A percentile compares a stretch with the other conserved stretches of the same genome.
phyloP scores from a whole-genome alignment of 108 stramenopile species.

The Nitzschia palea region DNA sequence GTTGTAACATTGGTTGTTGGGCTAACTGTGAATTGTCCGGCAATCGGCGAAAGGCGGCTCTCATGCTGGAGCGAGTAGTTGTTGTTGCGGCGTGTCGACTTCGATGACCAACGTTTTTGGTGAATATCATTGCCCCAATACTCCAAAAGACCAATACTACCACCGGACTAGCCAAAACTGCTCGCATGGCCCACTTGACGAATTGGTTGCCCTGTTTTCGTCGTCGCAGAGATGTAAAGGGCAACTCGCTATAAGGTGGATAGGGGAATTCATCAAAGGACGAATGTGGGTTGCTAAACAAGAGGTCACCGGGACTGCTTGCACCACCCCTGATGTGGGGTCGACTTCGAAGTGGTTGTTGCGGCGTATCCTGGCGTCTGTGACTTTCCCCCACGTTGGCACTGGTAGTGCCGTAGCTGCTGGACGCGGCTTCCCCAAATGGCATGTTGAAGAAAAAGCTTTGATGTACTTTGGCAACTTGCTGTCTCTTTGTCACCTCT shows the following conservation, averaged over 20 bases:
- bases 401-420: constrained; percentile 1
- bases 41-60: background rate
- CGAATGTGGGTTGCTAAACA: constrained; percentile 10
- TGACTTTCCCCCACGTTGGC: background rate
- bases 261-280: constrained; percentile 23
- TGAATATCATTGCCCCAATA: constrained; percentile 23
- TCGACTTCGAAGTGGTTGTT: constrained; percentile 8
- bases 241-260: constrained; percentile 31
- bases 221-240: constrained; percentile 28
- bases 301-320: background rate
- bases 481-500: too few relatives aligned
- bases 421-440: constrained; percentile 3
- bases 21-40: background rate
- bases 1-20: constrained; percentile 16
- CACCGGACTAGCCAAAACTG: constrained; percentile 34
- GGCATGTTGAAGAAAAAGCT: constrained; percentile 2
- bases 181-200: constrained; percentile 36
- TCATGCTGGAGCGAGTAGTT: background rate
- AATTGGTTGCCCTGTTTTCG: constrained; percentile 10
- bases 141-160: constrained; percentile 44
- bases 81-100: constrained; percentile 7
- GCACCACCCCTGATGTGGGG: background rate
- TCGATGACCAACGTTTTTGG: constrained; percentile 1
- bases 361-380: background rate
- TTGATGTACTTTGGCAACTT: too few relatives aligned